A percentile compares a stretch with the other conserved stretches of the same genome.
These are phyloP conservation scores for Penicillium palitans DNA, from an alignment of 2,329 filamentous ascomycete genomes.

Conservation along the genomic window DNA sequence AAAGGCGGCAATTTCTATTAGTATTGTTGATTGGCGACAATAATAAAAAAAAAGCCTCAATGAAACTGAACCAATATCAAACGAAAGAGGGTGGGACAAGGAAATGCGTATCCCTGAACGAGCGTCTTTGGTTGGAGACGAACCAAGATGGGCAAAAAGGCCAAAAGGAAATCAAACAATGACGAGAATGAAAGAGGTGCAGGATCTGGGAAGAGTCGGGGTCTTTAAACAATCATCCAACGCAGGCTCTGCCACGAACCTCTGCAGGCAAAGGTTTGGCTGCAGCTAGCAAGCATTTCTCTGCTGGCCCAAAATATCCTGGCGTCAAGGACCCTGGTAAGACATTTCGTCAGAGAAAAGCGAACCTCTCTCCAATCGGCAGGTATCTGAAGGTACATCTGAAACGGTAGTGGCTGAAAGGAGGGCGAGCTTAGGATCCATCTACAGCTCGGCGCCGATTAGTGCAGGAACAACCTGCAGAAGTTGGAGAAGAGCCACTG, in stretches of 20 bases:
- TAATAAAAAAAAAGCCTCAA: slow-evolving; percentile 17
- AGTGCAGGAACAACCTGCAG: slow-evolving; percentile 26
- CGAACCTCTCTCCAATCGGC: slow-evolving; percentile 19
- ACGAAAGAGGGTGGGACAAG: slow-evolving; percentile 13
- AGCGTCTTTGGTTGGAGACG: slow-evolving; percentile 37
- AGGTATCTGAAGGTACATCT: slow-evolving; percentile 3
- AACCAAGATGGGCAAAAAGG: slow-evolving; percentile 27
- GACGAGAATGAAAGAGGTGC: slow-evolving; percentile 2
- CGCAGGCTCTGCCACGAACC: slow-evolving; percentile 1
- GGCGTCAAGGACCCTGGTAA: slow-evolving; percentile 12
- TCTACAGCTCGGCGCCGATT: slow-evolving; percentile 15
- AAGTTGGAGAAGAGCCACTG: slow-evolving; percentile 8
- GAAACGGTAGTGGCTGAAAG: slow-evolving; percentile 17
- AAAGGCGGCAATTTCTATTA: background rate
- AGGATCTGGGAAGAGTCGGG: background rate
- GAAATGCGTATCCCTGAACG: slow-evolving; percentile 39
- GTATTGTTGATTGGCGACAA: slow-evolving; percentile 22
- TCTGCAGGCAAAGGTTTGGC: slow-evolving; percentile 6
- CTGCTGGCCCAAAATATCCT: background rate
- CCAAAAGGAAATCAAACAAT: slow-evolving; percentile 26
- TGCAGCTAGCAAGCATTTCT: background rate
- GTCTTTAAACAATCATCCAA: slow-evolving; percentile 5
- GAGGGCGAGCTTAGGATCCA: slow-evolving; percentile 5
- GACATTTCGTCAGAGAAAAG: slow-evolving; percentile 17
- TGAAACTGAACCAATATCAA: slow-evolving; percentile 3